Evolutionary conservation across 1,139 yeast species (phyloP), one percentile per base, ranked within the genome.

Genomic region (Hyphopichia fennica): DNA sequence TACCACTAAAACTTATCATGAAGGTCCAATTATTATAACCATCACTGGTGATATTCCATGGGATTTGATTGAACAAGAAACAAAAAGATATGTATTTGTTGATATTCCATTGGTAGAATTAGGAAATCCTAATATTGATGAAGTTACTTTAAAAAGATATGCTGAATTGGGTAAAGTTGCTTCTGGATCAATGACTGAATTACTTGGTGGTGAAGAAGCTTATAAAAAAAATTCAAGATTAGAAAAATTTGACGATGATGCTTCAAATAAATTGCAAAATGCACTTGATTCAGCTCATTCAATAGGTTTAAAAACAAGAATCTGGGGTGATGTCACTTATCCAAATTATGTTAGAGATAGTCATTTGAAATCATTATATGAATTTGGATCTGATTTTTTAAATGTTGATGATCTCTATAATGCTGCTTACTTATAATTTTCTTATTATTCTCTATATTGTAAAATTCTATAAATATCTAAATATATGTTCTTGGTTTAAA

Each of bases 301-400:
- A 28, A 58, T 62, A 43, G 65, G 65, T 2, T 49, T 72, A 35
- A 68, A 68, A 44, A 69, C 77, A 0, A 56, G 77, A 44, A 53
- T 72, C 14, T 72, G 77, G 77, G 77, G 77, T 10, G 75, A 67
- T 27, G 51, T 66, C 4, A 60, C 58, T 20, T 72, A 75, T 75
- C 77, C 78, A 11, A 49, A 48, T 25, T 43, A 50, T 30, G 48
- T 70, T 38, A 56, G 62, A 19, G 49, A 62, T 31, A 46, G 57
- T 7, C 75, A 71, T 43, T 57, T 68, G 49, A 42, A 48, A 41
- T 58, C 54, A 20, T 53, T 65, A 16, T 62, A 52, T 45, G 47
- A 46, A 32, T 42, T 58, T 31, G 74, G 72, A 3, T 58, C 68
- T 33, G 77, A 72, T 48, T 61, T 72, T 39, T 52, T 72, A 39